Conservation (phyloP, 169 alveolate species). For the Cryptosporidium parvum region DNA sequence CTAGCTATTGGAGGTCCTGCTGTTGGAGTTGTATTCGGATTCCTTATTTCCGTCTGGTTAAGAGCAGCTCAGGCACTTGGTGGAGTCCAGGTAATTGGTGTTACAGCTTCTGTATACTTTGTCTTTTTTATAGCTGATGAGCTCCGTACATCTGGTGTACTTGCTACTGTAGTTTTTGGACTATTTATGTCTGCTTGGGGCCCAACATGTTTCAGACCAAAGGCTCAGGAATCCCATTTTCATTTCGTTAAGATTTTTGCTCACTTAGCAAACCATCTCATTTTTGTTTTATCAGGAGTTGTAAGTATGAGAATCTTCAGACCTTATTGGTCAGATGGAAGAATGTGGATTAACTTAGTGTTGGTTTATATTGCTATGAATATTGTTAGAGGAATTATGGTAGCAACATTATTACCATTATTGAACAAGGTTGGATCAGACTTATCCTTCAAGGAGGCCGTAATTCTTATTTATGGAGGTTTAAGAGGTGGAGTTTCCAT, state of each 20-base stretch:
- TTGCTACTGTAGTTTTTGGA: conserved; percentile 79
- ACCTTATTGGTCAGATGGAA: conserved; percentile 76
- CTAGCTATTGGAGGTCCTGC: conserved; percentile 81
- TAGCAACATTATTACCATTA: conserved; percentile 71
- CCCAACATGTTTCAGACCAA: conserved; percentile 75
- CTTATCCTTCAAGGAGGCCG: conserved; percentile 73
- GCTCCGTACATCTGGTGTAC: conserved; percentile 78
- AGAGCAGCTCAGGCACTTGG: conserved; percentile 73
- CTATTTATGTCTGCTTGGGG: conserved; percentile 80
- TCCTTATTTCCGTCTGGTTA: conserved; percentile 65
- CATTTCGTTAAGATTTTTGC: conserved; percentile 76
- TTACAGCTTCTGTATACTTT: conserved; percentile 76
- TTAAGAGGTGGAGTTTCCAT: conserved; percentile 92
- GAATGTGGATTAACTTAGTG: conserved; percentile 76
- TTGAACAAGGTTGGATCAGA: conserved; percentile 78
- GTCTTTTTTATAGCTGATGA: conserved; percentile 79
- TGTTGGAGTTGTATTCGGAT: conserved; percentile 77
- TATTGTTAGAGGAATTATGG: conserved; percentile 74
- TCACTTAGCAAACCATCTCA: conserved; percentile 78
- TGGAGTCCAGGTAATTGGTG: conserved; percentile 79
- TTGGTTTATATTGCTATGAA: conserved; percentile 78
- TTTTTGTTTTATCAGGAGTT: conserved; percentile 78
- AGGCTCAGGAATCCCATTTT: conserved; percentile 76
- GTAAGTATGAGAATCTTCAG: conserved; percentile 76
- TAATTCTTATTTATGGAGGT: conserved; percentile 92